Evolutionary conservation across 2,329 filamentous ascomycete species (phyloP), one percentile per base, ranked within the genome.

Genomic region (Trichophyton schoenleinii): DNA sequence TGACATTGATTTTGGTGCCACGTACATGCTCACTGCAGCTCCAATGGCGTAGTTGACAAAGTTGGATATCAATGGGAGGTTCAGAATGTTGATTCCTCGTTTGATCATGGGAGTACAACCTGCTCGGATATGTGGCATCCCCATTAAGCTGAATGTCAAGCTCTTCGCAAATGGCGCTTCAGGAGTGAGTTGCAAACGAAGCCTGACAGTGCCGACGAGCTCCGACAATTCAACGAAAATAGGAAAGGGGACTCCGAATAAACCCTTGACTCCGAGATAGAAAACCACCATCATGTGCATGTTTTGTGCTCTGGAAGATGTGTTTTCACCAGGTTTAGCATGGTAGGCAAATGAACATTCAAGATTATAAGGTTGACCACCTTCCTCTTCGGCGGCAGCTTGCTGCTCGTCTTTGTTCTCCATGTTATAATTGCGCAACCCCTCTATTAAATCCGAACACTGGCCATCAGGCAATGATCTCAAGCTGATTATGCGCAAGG

Each of bases 231-330:
- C 91, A 61, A 95, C 90, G 70, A 87, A 95, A 57, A 95, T 88
- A 0, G 90, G 91, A 20, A 96, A 79, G 0, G 91, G 91, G 0
- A 96, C 86, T 31, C 91, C 91, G 67, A 96, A 94, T 3, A 96
- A 79, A 0, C 91, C 91, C 70, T 88, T 90, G 70, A 95, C 78
- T 62, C 94, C 94, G 0, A 97, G 81, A 66, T 96, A 97, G 72
- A 99, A 97, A 7, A 96, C 84, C 13, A 97, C 76, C 68, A 95
- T 88, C 90, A 96, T 96, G 69, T 95, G 91, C 89, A 96, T 96
- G 71, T 96, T 97, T 66, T 87, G 84, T 4, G 91, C 90, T 73
- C 91, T 94, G 53, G 88, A 87, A 1, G 88, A 87, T 13, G 90
- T 81, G 57, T 86, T 83, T 62, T 79, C 79, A 3, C 83, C 81